Percentiles rank a stretch among this genome's conserved stretches.
These are phyloP conservation scores for Farysia itapuensis DNA, from an alignment of 1,284 basidiomycete genomes.

Conservation along the genomic window DNA sequence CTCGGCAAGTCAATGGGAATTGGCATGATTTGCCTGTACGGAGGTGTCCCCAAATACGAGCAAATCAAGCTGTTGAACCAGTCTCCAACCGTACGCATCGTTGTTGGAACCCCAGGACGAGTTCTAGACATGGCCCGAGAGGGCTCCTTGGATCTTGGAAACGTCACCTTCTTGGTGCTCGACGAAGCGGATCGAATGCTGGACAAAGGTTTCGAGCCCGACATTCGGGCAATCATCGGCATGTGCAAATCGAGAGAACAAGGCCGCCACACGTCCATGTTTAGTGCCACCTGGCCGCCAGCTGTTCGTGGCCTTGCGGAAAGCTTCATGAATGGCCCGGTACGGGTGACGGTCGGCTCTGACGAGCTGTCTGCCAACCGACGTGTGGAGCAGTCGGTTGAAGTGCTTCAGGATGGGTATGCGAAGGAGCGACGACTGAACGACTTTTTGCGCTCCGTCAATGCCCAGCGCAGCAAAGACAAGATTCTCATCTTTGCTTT, in stretches of 20 bases:
- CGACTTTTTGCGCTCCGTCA: constrained; percentile 53
- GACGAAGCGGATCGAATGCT: constrained; percentile 99
- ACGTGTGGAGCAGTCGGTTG: constrained; percentile 75
- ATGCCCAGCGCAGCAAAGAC: constrained; percentile 63
- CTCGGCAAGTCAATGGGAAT: constrained; percentile 78
- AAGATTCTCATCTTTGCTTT: constrained; percentile 91
- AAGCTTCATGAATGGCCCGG: constrained; percentile 81
- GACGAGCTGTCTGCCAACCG: constrained; percentile 95
- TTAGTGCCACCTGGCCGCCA: constrained; percentile 98
- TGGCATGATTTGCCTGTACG: constrained; percentile 82
- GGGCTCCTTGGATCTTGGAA: constrained; percentile 69
- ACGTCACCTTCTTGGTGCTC: constrained; percentile 86
- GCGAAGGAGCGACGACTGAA: constrained; percentile 75
- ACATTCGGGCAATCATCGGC: constrained; percentile 88
- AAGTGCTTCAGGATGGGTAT: constrained; percentile 84
- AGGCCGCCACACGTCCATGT: constrained; percentile 62
- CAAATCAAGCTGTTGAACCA: constrained; percentile 69
- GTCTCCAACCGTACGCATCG: constrained; percentile 68
- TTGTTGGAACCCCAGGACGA: constrained; percentile 92
- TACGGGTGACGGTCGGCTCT: constrained; percentile 89
- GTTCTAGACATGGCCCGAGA: constrained; percentile 88
- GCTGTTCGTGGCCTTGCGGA: constrained; percentile 89
- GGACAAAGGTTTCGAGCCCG: constrained; percentile 98
- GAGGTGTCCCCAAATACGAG: constrained; percentile 83
- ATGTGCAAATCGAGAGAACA: constrained; percentile 66